phyloP scores from a whole-genome alignment of 768 basidiomycete species.

The Boletus reticuloceps region DNA sequence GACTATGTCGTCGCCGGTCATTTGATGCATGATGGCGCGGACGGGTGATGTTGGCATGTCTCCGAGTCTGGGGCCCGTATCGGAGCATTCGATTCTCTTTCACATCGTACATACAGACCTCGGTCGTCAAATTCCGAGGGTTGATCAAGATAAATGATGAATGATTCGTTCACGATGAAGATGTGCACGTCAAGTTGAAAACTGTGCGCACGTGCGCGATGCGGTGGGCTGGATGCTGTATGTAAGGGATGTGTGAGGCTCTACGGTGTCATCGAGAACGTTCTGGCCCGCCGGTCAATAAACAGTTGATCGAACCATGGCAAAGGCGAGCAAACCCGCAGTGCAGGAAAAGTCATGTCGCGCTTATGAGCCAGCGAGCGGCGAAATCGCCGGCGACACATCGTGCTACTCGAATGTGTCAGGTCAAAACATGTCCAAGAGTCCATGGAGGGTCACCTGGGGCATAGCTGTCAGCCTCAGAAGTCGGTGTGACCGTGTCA shows the following conservation, averaged over 20 bases:
- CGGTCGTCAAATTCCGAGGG: too few species aligned
- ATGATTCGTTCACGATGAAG: too few species aligned
- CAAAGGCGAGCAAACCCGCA: background rate
- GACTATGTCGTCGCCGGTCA: too few species aligned
- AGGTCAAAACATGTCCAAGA: background rate
- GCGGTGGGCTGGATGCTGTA: background rate
- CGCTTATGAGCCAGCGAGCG: background rate
- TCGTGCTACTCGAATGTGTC: background rate
- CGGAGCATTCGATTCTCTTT: background rate
- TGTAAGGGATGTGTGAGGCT: background rate
- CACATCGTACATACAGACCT: too few species aligned
- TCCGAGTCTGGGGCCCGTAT: background rate
- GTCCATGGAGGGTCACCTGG: background rate
- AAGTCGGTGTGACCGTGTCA: conserved; percentile 10
- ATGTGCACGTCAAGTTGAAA: background rate
- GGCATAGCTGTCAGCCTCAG: conserved; percentile 18
- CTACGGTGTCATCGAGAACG: background rate
- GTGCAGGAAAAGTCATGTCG: background rate
- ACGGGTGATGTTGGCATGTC: too few species aligned
- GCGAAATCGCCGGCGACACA: background rate
- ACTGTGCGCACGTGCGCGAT: background rate
- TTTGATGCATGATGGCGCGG: too few species aligned
- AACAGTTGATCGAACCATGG: background rate
- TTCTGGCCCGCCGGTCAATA: background rate
- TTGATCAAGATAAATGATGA: too few species aligned